These are phyloP conservation scores for Penicillium coprophilum DNA, from an alignment of 495 filamentous ascomycete genomes.

Conservation along the genomic window DNA sequence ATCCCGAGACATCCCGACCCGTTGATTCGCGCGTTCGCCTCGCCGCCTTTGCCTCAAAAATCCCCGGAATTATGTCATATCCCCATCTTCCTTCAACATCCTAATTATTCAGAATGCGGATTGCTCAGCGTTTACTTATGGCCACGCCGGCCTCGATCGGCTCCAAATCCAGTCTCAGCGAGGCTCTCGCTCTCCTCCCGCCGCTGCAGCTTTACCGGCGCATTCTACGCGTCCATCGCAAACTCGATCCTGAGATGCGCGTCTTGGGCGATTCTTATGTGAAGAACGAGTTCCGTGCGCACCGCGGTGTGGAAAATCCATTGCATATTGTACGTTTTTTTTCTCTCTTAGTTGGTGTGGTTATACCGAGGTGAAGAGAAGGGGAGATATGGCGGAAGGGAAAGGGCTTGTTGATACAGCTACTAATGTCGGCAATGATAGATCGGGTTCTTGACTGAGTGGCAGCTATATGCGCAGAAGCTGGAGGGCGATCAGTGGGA, in stretches of 20 bases:
- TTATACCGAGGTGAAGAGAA: background rate
- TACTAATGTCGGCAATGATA: constrained; percentile 35
- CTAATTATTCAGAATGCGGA: constrained; percentile 30
- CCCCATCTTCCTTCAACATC: constrained; percentile 10
- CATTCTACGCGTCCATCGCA: constrained; percentile 80
- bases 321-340: constrained; percentile 71
- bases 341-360: background rate
- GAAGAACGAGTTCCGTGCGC: constrained; percentile 85
- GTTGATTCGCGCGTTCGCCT: constrained; percentile 20
- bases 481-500: constrained; percentile 83
- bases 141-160: constrained; percentile 48
- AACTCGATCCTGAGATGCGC: constrained; percentile 71
- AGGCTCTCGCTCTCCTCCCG: constrained; percentile 76
- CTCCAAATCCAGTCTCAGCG: constrained; percentile 52
- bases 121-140: constrained; percentile 41
- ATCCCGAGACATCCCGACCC: constrained; percentile 12
- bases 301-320: constrained; percentile 82
- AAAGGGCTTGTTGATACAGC: background rate
- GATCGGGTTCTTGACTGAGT: constrained; percentile 95
- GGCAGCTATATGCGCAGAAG: constrained; percentile 91
- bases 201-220: constrained; percentile 89
- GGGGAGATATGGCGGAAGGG: background rate
- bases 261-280: constrained; percentile 87
- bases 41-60: constrained; percentile 29
- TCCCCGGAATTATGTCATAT: constrained; percentile 34